Base-by-base conservation (phyloP, 2,329 filamentous ascomycete species). In the Myrmaecium sp. region DNA sequence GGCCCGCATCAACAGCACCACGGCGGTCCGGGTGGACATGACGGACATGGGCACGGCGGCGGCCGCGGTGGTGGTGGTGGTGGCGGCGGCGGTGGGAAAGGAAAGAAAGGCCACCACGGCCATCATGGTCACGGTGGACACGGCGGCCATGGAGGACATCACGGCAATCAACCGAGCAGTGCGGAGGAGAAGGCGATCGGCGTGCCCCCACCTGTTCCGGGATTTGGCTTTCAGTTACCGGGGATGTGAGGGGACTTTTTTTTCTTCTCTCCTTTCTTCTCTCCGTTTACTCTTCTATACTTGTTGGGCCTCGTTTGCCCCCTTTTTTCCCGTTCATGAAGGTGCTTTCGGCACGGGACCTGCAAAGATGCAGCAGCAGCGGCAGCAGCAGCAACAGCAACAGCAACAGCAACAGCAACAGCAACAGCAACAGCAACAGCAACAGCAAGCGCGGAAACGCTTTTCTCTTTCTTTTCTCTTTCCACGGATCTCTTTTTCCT, bases 201-300 rank as follows among this genome's bases (percentile, higher is more conserved):
- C 6, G 62, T 65, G 3, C 57, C 64, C 3, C 62, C 63, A 9
- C 55, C 62, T 5, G 60, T 68, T 5, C 63, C 63, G 23, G 58
- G 60, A 3, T 68, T 67, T 33, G 63, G 62, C 6, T 67, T 66
- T 39, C 60, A 59, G 19, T 36, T 52, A 14, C 47, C 49, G 14
- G 44, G 46, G 3, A 29, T 35, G 28, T 29, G 19, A 27, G 12
- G 22, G 22, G 22, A 14, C 7, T n/a, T n/a, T n/a, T n/a, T 22
- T 28, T 26, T 16, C 23, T 24, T 15, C 23, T 13, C 23, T 24
- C 3, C 22, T 25, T 25, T 17, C 13, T 17, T 17, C 13, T 8
- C 5, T 17, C 23, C 16, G 5, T 10, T 10, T n/a, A 25, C 21
- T n/a, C n/a, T n/a, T n/a, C n/a, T n/a, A n/a, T n/a, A n/a, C n/a